phyloP scores from a whole-genome alignment of 169 alveolate species.

The Cystoisospora suis region DNA sequence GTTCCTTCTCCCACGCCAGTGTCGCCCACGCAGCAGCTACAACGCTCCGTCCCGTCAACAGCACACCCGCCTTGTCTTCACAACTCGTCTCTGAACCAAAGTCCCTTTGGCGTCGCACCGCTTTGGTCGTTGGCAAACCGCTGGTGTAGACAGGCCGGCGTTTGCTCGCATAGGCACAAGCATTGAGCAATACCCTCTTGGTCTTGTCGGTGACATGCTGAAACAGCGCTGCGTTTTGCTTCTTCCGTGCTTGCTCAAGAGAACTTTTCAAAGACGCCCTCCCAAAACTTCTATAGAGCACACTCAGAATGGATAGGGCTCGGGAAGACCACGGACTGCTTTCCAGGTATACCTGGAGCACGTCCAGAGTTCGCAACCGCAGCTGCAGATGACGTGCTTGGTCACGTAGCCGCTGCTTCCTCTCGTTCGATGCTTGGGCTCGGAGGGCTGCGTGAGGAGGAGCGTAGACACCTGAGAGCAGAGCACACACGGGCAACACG shows the following conservation, averaged over 20 bases:
- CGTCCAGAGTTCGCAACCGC: constrained; percentile 11
- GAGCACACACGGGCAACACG: too few relatives aligned
- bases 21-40: neutral
- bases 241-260: neutral
- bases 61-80: neutral
- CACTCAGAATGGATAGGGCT: neutral
- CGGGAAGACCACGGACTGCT: neutral
- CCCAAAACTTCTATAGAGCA: neutral
- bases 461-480: neutral
- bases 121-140: too few relatives aligned
- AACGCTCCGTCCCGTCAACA: neutral
- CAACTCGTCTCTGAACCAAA: too few relatives aligned
- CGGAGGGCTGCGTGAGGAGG: constrained; percentile 1
- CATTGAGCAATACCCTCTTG: neutral
- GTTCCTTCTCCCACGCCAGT: neutral
- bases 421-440: neutral
- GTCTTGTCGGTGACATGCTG: constrained; percentile 18
- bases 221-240: neutral
- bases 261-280: neutral
- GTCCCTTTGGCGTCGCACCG: too few relatives aligned
- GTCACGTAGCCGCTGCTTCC: neutral
- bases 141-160: too few relatives aligned
- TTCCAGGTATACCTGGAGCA: neutral
- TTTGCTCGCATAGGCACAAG: neutral
- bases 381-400: neutral